These are phyloP conservation scores for Botrytis porri DNA, from an alignment of 2,329 filamentous ascomycete species.

Conservation along the genomic window DNA sequence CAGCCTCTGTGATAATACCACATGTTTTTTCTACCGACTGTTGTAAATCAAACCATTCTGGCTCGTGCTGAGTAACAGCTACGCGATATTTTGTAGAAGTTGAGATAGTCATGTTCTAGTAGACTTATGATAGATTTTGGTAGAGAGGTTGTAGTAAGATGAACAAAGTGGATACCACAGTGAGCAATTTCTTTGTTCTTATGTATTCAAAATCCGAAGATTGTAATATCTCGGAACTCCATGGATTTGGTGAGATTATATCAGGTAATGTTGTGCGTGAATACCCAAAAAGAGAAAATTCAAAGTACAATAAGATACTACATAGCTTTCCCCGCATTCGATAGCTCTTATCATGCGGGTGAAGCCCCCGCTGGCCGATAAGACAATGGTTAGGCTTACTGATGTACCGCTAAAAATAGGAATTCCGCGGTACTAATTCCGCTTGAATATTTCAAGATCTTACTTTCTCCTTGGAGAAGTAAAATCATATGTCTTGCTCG, in stretches of 20 bases:
- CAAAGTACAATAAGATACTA: too few species aligned
- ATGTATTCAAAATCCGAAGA: not conserved
- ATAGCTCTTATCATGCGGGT: not conserved
- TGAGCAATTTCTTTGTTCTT: not conserved
- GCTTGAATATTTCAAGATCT: too few species aligned
- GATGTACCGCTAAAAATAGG: not conserved
- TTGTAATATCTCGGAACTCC: not conserved
- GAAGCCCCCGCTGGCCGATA: not conserved
- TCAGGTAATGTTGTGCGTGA: not conserved
- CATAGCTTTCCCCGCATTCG: not conserved
- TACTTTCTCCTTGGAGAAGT: not conserved
- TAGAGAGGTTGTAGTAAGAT: not conserved
- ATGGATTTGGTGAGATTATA: not conserved
- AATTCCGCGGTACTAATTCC: not conserved
- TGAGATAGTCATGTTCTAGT: not conserved
- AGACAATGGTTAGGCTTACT: not conserved
- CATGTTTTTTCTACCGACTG: conserved; percentile 55
- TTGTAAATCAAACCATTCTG: conserved; percentile 57
- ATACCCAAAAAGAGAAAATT: not conserved
- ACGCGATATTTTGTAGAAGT: conserved; percentile 33
- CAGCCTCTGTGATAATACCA: conserved; percentile 54
- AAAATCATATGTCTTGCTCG: not conserved
- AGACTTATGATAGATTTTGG: not conserved
- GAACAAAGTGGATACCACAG: not conserved
- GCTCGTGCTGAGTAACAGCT: conserved; percentile 56